Evolutionary conservation across 2,329 filamentous ascomycete genomes (phyloP), one percentile per base, ranked within the genome.

Genomic region (Hypoxylon sp.): DNA sequence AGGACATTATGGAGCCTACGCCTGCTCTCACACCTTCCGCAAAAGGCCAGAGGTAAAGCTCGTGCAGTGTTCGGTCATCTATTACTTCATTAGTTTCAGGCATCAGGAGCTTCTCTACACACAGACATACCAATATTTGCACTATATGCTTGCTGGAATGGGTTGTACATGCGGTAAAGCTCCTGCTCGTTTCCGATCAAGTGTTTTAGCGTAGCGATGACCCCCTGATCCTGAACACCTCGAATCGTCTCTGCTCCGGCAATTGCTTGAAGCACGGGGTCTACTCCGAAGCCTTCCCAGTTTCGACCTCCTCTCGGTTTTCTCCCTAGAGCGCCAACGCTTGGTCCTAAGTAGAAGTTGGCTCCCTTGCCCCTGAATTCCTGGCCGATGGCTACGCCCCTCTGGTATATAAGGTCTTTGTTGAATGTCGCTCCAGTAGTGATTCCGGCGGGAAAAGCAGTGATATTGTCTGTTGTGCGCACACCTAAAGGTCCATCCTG

Each of bases 11-110:
- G 6, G 90, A 90, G 1, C 88, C 92, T 4, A 94, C 92, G 26
- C 93, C 93, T 11, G 92, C 92, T 67, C 87, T 88, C 48, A 97
- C 86, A 6, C 90, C 91, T 71, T 94, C 90, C 0, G 90, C 90
- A 78, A 95, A 95, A 0, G 92, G 93, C 93, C 92, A 94, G 0
- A 89, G 85, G 72, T 94, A 94, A 0, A 94, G 80, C 78, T 94
- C 92, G 74, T 94, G 90, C 63, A 92, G 11, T 0, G 77, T 72
- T 42, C 77, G 75, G 57, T 79, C 77, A 67, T 78, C 77, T 78
- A 50, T 6, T 14, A 13, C 1, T 33, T 44, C 13, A 35, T 71
- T 29, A 72, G 54, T 13, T 14, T 1, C 46, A 22, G 17, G 3
- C 9, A 35, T 31, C 6, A 24, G 13, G 19, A 17, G 29, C 5